These are phyloP conservation scores for Geotrichum bryndzae DNA, from an alignment of 1,139 yeast species.

Conservation along the genomic window DNA sequence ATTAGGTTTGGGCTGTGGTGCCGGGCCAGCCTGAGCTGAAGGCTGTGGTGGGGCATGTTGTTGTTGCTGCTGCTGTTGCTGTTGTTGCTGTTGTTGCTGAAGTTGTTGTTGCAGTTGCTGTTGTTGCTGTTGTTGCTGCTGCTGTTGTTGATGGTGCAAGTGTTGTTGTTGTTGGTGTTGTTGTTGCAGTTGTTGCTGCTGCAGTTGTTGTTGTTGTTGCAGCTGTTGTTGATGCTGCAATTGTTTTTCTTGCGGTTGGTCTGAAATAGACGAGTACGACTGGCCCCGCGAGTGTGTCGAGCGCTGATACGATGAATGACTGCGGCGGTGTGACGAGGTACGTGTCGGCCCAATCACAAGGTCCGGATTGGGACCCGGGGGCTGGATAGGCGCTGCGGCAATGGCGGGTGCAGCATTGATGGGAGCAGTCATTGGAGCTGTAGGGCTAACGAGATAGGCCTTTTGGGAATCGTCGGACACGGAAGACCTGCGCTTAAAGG, in stretches of 20 bases:
- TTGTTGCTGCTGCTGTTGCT: not conserved
- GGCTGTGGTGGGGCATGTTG: not conserved
- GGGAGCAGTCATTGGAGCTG: not conserved
- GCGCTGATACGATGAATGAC: constrained; percentile 5
- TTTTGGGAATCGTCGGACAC: not conserved
- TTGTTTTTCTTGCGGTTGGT: not conserved
- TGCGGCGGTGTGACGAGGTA: constrained; percentile 1
- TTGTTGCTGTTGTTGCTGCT: not conserved
- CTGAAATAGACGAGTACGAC: constrained; percentile 3
- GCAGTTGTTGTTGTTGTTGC: not conserved
- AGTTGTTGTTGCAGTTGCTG: not conserved
- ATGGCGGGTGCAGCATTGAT: not conserved
- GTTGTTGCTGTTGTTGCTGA: not conserved
- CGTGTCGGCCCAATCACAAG: not conserved
- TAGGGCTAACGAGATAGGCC: not conserved
- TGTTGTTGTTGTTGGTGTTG: not conserved
- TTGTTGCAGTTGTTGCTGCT: not conserved
- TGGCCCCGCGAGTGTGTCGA: constrained; percentile 10
- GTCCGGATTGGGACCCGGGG: not conserved
- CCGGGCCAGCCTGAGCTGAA: not conserved
- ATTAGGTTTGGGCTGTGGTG: constrained; percentile 6
- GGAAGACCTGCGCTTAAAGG: not conserved
- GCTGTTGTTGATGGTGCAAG: not conserved
- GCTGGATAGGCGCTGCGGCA: not conserved
- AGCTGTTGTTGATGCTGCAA: not conserved